Percentiles rank a stretch among this genome's conserved stretches.
Evolutionary conservation across 1,284 basidiomycete genomes (phyloP).

Genomic region (Apiotrichum akiyoshidainum): DNA sequence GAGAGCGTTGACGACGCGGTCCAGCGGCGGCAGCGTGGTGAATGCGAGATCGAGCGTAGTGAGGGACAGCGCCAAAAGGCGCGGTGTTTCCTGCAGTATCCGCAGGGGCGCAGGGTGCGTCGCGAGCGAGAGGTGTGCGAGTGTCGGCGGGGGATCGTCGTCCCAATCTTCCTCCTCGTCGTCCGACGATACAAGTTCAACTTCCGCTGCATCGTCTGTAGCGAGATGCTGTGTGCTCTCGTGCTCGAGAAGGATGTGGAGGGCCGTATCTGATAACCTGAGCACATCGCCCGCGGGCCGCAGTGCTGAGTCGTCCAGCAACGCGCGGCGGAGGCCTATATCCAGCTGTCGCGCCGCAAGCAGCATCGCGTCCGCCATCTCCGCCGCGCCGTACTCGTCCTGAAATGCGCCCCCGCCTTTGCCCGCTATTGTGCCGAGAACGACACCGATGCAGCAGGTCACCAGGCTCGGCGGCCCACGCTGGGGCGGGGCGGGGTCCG

Average conservation of each 20-base stretch:
- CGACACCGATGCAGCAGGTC: constrained; percentile 25
- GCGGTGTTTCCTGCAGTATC: constrained; percentile 25
- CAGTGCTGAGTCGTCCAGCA: constrained; percentile 23
- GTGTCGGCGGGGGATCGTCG: constrained; percentile 8
- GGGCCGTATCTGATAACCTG: constrained; percentile 24
- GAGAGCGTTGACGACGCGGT: constrained; percentile 25
- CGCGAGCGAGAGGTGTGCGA: constrained; percentile 30
- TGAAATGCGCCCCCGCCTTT: constrained; percentile 7
- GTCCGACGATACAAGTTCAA: neutral
- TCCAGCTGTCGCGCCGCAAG: constrained; percentile 32
- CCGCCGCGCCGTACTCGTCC: constrained; percentile 13
- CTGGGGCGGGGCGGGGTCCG: neutral
- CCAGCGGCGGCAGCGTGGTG: constrained; percentile 24
- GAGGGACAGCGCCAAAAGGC: constrained; percentile 4
- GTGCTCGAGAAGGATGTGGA: constrained; percentile 23
- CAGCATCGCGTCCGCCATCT: constrained; percentile 27
- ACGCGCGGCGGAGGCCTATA: constrained; percentile 26
- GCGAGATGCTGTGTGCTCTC: neutral
- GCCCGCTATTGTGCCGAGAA: constrained; percentile 30
- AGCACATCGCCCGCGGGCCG: constrained; percentile 13
- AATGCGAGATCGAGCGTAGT: constrained; percentile 39
- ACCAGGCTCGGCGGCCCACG: constrained; percentile 19
- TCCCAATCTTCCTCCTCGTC: constrained; percentile 25
- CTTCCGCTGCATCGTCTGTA: neutral
- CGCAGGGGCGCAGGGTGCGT: constrained; percentile 28